Percentiles rank a stretch among this genome's conserved stretches.
These are phyloP conservation scores for Colletotrichum sublineola DNA, from an alignment of 2,329 filamentous ascomycete species.

Conservation along the genomic window DNA sequence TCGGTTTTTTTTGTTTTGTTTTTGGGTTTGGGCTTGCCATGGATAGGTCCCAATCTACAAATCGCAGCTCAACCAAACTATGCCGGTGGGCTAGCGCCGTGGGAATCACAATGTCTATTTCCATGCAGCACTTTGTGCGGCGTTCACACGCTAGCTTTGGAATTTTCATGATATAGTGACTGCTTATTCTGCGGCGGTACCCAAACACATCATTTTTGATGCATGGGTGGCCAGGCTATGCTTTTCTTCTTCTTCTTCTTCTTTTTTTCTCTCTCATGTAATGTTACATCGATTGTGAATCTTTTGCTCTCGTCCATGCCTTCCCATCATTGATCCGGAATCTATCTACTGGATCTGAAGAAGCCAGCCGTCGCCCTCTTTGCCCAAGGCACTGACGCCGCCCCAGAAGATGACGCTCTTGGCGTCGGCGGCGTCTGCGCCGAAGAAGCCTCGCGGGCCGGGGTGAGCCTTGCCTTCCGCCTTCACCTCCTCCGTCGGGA, in stretches of 20 bases:
- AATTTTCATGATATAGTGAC: background rate
- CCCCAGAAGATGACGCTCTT: slow-evolving; percentile 66
- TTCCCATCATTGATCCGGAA: too few relatives aligned
- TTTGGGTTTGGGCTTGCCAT: background rate
- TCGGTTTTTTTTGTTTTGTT: too few relatives aligned
- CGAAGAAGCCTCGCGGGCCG: slow-evolving; percentile 56
- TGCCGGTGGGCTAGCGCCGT: too few relatives aligned
- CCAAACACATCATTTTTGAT: background rate
- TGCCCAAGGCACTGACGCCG: slow-evolving; percentile 59
- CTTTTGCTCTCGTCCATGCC: background rate
- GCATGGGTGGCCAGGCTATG: background rate
- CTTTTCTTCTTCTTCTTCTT: too few relatives aligned
- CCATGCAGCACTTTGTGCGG: background rate
- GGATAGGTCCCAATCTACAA: background rate
- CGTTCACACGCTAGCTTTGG: accelerated
- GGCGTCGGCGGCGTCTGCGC: slow-evolving; percentile 57
- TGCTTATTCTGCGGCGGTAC: background rate
- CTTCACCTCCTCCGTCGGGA: slow-evolving; percentile 57
- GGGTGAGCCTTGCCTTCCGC: slow-evolving; percentile 58
- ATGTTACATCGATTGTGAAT: background rate
- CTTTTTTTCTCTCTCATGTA: background rate
- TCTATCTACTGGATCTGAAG: slow-evolving; percentile 45
- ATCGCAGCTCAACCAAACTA: too few relatives aligned
- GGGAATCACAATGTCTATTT: background rate
- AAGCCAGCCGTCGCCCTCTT: slow-evolving; percentile 57